These are phyloP conservation scores for Jatropha multifida DNA, from an alignment of 441 rosid genomes.

Conservation along the genomic window DNA sequence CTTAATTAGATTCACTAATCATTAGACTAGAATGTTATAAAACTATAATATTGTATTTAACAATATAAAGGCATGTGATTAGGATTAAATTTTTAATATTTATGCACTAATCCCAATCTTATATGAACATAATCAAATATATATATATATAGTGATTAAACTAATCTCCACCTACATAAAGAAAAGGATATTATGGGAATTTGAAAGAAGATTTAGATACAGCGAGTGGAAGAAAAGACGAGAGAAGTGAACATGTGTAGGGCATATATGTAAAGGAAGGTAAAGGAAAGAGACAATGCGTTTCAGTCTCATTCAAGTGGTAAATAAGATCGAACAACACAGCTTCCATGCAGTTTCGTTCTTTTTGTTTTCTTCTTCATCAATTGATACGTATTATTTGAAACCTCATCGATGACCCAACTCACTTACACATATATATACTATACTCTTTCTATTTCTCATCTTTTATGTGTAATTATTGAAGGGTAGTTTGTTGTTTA, in stretches of 20 bases:
- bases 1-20: too few species aligned
- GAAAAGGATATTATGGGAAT: neutral
- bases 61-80: too few species aligned
- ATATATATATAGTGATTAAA: too few species aligned
- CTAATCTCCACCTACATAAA: neutral
- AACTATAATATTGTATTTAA: too few species aligned
- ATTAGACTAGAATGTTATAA: too few species aligned
- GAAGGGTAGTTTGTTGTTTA: neutral
- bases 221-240: neutral
- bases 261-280: neutral
- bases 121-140: too few species aligned
- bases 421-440: neutral
- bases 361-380: conserved; percentile 34
- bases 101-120: too few species aligned
- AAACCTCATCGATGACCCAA: neutral
- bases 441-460: neutral
- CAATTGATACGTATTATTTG: conserved; percentile 1
- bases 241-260: too few species aligned
- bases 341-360: conserved; percentile 49
- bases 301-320: conserved; percentile 13
- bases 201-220: neutral
- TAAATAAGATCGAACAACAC: conserved; percentile 24
- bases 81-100: too few species aligned
- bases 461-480: neutral
- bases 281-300: neutral